Percentiles rank a stretch among this genome's conserved stretches.
phyloP scores from a whole-genome alignment of 345 rosid species.

The Excoecaria cochinchinensis region DNA sequence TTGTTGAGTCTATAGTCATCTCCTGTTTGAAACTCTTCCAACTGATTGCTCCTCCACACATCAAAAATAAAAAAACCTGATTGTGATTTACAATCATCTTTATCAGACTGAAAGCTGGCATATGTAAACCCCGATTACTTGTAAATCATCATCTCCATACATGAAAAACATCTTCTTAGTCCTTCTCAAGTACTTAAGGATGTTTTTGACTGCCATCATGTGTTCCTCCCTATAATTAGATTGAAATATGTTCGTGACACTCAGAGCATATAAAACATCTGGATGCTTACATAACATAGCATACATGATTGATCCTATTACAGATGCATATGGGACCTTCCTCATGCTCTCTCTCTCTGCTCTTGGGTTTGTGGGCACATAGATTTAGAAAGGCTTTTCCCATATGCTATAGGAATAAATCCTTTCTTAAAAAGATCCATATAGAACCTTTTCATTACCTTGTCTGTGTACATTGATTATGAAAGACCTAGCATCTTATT shows the following conservation, averaged over 20 bases:
- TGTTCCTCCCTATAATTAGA: not conserved
- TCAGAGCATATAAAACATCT: not conserved
- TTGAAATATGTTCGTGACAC: not conserved
- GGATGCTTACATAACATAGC: not conserved
- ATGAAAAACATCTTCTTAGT: not conserved
- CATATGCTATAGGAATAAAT: too few relatives aligned
- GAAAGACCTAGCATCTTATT: not conserved
- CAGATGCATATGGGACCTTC: not conserved
- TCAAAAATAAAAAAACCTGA: not conserved
- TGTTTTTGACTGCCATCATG: not conserved
- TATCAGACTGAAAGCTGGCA: not conserved
- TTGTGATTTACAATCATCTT: not conserved
- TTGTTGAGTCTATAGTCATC: not conserved
- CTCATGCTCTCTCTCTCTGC: too few relatives aligned
- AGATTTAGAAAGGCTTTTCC: too few relatives aligned
- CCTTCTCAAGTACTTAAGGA: not conserved
- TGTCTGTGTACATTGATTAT: too few relatives aligned
- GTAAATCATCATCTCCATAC: not conserved
- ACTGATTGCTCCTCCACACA: not conserved
- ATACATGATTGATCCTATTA: not conserved
- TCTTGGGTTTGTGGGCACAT: too few relatives aligned
- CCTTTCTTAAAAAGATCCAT: too few relatives aligned
- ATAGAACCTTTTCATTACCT: too few relatives aligned
- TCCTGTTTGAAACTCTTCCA: not conserved
- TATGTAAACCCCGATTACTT: not conserved